phyloP scores from a whole-genome alignment of 352 stramenopile genomes.

The Globisporangium carolinianum region DNA sequence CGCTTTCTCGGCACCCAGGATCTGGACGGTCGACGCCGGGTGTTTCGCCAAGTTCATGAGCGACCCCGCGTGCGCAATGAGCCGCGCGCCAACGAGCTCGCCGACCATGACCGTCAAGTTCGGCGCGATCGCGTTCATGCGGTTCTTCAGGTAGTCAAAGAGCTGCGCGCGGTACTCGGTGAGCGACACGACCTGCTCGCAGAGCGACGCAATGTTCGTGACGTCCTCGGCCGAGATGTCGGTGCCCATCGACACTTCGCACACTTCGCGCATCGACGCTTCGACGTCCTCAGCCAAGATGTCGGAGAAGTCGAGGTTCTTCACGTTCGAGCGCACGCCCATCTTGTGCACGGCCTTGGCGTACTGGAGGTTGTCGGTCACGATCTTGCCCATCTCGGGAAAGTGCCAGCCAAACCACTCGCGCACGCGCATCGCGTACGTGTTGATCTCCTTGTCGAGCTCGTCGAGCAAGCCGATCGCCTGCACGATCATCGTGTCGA shows the following conservation, averaged over 20 bases:
- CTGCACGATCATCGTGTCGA: conserved; percentile 99
- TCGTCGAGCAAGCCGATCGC: conserved; percentile 99
- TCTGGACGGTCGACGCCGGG: conserved; percentile 97
- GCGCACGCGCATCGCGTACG: conserved; percentile 99
- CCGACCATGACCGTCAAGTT: conserved; percentile 99
- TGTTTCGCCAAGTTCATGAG: conserved; percentile 99
- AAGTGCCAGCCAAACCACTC: conserved; percentile 99
- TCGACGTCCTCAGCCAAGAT: conserved; percentile 90
- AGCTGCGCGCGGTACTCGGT: conserved; percentile 93
- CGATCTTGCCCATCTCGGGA: conserved; percentile 96
- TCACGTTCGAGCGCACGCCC: conserved; percentile 90
- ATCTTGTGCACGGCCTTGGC: conserved; percentile 96
- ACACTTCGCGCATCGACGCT: conserved; percentile 95
- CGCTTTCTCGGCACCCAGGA: conserved; percentile 99
- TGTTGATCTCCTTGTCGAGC: conserved; percentile 99
- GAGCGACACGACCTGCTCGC: conserved; percentile 87
- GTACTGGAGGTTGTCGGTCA: conserved; percentile 99
- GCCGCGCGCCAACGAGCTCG: conserved; percentile 96
- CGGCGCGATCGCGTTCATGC: conserved; percentile 99
- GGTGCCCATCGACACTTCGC: conserved; percentile 99
- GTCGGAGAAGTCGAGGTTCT: conserved; percentile 90
- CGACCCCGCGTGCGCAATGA: conserved; percentile 99
- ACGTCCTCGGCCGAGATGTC: conserved; percentile 99
- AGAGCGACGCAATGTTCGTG: conserved; percentile 93
- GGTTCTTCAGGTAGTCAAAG: conserved; percentile 99